Evolutionary conservation across 2,329 filamentous ascomycete species (phyloP).

Genomic region (Ascochyta rabiei): DNA sequence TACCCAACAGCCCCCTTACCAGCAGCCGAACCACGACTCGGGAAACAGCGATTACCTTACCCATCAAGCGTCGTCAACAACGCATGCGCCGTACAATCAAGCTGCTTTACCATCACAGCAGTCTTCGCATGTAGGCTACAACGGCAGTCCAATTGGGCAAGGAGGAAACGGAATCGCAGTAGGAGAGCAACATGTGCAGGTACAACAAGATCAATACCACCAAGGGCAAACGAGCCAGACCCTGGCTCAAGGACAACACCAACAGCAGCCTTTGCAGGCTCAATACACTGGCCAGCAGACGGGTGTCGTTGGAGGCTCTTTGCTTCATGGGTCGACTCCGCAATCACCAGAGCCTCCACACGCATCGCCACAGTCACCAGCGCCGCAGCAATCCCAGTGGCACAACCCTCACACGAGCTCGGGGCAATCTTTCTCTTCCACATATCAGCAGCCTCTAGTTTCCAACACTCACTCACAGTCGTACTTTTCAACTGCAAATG

Average conservation of each 20-base stretch:
- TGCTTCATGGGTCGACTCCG: conserved; percentile 8
- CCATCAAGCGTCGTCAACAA: conserved; percentile 20
- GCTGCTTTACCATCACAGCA: conserved; percentile 22
- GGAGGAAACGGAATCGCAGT: conserved; percentile 3
- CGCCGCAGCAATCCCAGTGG: conserved; percentile 19
- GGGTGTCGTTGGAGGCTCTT: conserved; percentile 30
- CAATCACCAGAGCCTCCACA: conserved; percentile 19
- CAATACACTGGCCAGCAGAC: conserved; percentile 32
- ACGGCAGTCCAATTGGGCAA: conserved; percentile 20
- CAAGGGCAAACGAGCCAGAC: conserved; percentile 9
- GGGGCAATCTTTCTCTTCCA: conserved; percentile 2
- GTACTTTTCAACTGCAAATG: conserved; percentile 17
- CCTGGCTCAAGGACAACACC: conserved; percentile 13
- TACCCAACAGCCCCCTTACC: conserved; percentile 35
- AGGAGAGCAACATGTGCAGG: conserved; percentile 12
- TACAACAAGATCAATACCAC: conserved; percentile 20
- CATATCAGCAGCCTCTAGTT: neutral
- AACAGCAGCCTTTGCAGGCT: conserved; percentile 16
- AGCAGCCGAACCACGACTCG: conserved; percentile 31
- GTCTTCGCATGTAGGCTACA: conserved; percentile 20
- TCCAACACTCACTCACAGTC: conserved; percentile 2
- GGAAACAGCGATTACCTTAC: conserved; percentile 39
- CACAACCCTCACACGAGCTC: neutral
- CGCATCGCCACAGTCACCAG: conserved; percentile 17
- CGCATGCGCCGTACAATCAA: conserved; percentile 20